A percentile compares a stretch with the other conserved stretches of the same genome.
These are phyloP conservation scores for Botrytis galanthina DNA, from an alignment of 2,329 filamentous ascomycete species.

Conservation along the genomic window DNA sequence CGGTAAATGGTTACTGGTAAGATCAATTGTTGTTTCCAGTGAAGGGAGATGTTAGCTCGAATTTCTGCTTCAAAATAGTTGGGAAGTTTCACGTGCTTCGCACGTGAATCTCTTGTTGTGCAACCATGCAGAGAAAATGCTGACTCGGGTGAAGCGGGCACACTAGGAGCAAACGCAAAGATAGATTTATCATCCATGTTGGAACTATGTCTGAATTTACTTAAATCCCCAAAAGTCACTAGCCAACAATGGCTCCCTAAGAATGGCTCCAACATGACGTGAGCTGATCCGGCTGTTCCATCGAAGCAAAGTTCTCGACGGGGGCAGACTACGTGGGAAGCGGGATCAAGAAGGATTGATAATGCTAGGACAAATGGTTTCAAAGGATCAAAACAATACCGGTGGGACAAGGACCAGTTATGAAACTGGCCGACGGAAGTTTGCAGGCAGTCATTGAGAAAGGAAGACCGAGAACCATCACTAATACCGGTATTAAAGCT, in stretches of 20 bases:
- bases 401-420: neutral
- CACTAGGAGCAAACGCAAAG: neutral
- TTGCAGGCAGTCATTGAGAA: neutral
- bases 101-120: neutral
- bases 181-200: no score
- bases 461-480: neutral
- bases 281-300: neutral
- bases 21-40: neutral
- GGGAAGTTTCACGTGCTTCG: neutral
- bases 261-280: neutral
- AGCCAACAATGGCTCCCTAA: neutral
- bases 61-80: neutral
- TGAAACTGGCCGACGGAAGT: neutral
- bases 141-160: neutral
- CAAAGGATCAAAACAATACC: neutral
- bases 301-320: neutral
- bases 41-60: neutral
- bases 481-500: neutral
- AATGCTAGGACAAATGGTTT: no score
- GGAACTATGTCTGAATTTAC: neutral
- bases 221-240: neutral
- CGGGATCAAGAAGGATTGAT: no score
- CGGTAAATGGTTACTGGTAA: fast-evolving
- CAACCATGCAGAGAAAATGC: neutral
- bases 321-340: neutral